Evolutionary conservation across 1,284 basidiomycete species (phyloP).

Genomic region (Gymnopus androsaceus): DNA sequence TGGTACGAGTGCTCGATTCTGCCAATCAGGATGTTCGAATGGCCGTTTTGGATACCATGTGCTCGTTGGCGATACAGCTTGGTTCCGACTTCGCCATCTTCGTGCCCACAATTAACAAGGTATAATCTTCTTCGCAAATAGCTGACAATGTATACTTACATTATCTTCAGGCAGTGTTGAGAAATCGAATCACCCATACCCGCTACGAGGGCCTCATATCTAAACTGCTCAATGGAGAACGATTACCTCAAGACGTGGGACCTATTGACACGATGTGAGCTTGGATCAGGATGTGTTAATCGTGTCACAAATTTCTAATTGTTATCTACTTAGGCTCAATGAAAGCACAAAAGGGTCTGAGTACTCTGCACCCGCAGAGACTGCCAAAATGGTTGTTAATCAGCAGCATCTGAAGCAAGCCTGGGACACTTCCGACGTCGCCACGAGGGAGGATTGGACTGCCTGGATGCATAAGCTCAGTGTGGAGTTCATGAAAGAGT

Average conservation of each 20-base stretch:
- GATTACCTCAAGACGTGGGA: slow-evolving; percentile 77
- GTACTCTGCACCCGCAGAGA: slow-evolving; percentile 77
- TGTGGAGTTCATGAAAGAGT: slow-evolving; percentile 97
- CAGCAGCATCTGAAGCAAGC: slow-evolving; percentile 97
- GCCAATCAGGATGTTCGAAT: slow-evolving; percentile 81
- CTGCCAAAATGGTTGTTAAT: slow-evolving; percentile 91
- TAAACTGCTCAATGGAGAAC: slow-evolving; percentile 91
- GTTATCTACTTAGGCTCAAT: slow-evolving; percentile 38
- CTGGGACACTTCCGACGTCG: slow-evolving; percentile 88
- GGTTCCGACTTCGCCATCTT: slow-evolving; percentile 98
- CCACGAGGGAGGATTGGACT: slow-evolving; percentile 88
- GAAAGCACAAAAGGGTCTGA: slow-evolving; percentile 68
- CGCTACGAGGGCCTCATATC: slow-evolving; percentile 89
- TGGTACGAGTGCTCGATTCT: slow-evolving; percentile 86
- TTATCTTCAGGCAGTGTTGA: slow-evolving; percentile 63
- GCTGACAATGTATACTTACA: not conserved
- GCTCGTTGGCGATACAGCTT: slow-evolving; percentile 89
- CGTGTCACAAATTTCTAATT: not conserved
- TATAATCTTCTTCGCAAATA: slow-evolving; percentile 33
- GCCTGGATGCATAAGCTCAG: slow-evolving; percentile 96
- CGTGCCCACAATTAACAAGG: slow-evolving; percentile 96
- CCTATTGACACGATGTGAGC: slow-evolving; percentile 61
- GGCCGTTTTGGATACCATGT: slow-evolving; percentile 92
- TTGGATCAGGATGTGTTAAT: not conserved
- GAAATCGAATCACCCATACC: slow-evolving; percentile 81